Evolutionary conservation across 148 eudicot species (phyloP).

Genomic region (Pouteria glomerata): DNA sequence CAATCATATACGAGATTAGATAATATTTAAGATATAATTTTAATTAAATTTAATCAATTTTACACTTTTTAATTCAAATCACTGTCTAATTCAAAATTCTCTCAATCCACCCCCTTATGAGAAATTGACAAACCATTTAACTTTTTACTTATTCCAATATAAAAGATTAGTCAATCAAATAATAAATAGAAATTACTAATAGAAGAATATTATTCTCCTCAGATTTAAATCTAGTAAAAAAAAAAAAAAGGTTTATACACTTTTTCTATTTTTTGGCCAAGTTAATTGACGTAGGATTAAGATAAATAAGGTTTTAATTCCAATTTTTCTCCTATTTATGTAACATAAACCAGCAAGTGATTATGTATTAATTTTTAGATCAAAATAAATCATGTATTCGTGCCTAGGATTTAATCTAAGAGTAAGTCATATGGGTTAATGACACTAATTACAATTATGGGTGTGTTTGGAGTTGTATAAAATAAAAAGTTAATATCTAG

Average conservation of each 20-base stretch:
- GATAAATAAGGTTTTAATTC: not conserved
- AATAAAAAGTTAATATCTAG: too few relatives aligned
- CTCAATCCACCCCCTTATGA: not conserved
- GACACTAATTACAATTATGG: too few relatives aligned
- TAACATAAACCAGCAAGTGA: not conserved
- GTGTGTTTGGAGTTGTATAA: too few relatives aligned
- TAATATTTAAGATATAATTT: too few relatives aligned
- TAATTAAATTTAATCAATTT: too few relatives aligned
- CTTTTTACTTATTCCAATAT: not conserved
- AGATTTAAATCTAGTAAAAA: not conserved
- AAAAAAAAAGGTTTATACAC: not conserved
- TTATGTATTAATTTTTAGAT: too few relatives aligned
- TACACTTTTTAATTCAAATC: too few relatives aligned
- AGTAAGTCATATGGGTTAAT: too few relatives aligned
- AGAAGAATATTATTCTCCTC: not conserved
- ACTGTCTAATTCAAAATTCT: too few relatives aligned
- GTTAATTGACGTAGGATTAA: not conserved
- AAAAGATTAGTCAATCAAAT: conserved; percentile 3
- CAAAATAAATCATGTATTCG: too few relatives aligned
- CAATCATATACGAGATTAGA: too few relatives aligned
- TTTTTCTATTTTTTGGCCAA: not conserved
- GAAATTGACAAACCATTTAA: not conserved
- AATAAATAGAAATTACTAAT: not conserved
- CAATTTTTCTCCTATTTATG: not conserved
- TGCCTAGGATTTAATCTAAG: too few relatives aligned